Evolutionary conservation across 495 filamentous ascomycete species (phyloP).

Genomic region (Stereocaulon alpinum): DNA sequence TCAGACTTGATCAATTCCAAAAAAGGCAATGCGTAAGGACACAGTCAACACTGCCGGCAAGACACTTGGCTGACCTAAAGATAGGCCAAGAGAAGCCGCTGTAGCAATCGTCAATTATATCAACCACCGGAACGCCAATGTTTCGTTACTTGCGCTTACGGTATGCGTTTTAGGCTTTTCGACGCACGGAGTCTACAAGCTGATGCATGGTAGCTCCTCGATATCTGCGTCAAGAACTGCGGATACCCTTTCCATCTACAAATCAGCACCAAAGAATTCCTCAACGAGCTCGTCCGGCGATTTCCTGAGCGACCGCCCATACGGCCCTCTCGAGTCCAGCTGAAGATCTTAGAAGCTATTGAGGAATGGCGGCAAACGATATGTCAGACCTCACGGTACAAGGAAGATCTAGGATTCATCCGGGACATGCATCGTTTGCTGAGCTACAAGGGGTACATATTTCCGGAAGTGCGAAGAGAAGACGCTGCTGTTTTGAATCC

Average conservation of each 20-base stretch:
- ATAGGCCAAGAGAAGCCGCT: conserved; percentile 82
- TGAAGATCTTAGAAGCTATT: conserved; percentile 88
- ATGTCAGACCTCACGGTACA: conserved; percentile 93
- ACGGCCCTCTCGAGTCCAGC: conserved; percentile 75
- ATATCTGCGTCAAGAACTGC: conserved; percentile 99
- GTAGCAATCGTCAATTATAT: conserved; percentile 88
- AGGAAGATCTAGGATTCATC: conserved; percentile 92
- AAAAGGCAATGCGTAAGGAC: conserved; percentile 76
- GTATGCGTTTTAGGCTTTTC: conserved; percentile 27
- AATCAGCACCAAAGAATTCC: conserved; percentile 96
- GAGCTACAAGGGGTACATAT: conserved; percentile 92
- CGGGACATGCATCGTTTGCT: conserved; percentile 94
- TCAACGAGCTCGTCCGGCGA: conserved; percentile 93
- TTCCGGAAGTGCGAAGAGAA: conserved; percentile 82
- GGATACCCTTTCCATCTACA: conserved; percentile 98
- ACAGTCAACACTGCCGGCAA: too few species aligned
- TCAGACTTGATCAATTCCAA: conserved; percentile 93
- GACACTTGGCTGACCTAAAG: conserved; percentile 10
- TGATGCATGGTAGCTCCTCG: conserved; percentile 57
- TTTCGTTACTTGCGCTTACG: conserved; percentile 75
- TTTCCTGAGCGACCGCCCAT: conserved; percentile 91
- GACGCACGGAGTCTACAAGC: neutral
- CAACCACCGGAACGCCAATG: conserved; percentile 93
- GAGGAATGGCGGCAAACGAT: conserved; percentile 98
- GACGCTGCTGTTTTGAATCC: conserved; percentile 97